Percentiles rank a stretch among this genome's conserved stretches.
Evolutionary conservation across 2,329 filamentous ascomycete species (phyloP).

Genomic region (Cryphonectria japonica): DNA sequence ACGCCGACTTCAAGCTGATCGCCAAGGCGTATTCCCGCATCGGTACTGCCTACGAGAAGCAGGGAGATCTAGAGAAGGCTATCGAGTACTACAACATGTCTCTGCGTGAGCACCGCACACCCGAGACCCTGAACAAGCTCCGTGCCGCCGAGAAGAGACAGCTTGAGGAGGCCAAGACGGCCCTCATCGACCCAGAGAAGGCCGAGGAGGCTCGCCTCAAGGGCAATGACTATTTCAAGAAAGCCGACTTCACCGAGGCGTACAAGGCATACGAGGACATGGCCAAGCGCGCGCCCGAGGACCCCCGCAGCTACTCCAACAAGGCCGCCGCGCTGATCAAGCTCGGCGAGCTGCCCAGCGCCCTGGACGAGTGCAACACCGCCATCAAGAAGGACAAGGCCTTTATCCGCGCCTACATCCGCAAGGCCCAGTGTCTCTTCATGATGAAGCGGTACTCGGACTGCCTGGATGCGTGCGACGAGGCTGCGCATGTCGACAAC

Average conservation of each 20-base stretch:
- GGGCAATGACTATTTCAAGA: conserved; percentile 97
- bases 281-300: conserved; percentile 91
- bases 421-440: conserved; percentile 93
- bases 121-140: conserved; percentile 90
- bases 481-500: conserved; percentile 77
- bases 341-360: conserved; percentile 91
- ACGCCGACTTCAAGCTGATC: conserved; percentile 97
- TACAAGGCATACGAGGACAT: conserved; percentile 95
- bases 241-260: conserved; percentile 90
- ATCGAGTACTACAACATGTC: conserved; percentile 92
- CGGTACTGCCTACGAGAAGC: conserved; percentile 89
- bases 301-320: conserved; percentile 95
- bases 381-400: conserved; percentile 89
- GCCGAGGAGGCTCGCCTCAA: conserved; percentile 94
- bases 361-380: conserved; percentile 87
- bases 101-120: conserved; percentile 93
- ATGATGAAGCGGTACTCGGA: conserved; percentile 99
- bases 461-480: conserved; percentile 85
- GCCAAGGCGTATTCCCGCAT: conserved; percentile 98
- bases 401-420: conserved; percentile 95
- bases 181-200: conserved; percentile 88
- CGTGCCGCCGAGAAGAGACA: conserved; percentile 88
- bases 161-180: conserved; percentile 71
- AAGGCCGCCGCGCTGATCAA: conserved; percentile 96
- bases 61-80: conserved; percentile 77